phyloP scores from a whole-genome alignment of 148 eudicot genomes.

The Drosera capensis region DNA sequence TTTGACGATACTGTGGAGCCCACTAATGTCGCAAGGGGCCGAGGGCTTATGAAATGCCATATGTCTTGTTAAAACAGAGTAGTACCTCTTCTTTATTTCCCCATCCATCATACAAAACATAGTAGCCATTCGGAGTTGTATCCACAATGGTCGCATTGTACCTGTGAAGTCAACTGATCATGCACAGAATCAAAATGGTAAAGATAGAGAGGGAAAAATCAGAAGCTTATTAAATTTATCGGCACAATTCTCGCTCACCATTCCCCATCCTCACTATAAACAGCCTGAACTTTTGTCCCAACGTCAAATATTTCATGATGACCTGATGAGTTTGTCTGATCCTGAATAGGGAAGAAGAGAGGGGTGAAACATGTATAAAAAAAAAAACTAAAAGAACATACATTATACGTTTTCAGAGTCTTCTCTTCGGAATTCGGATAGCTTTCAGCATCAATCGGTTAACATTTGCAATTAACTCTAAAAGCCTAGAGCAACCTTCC shows the following conservation, averaged over 20 bases:
- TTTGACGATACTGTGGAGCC: neutral
- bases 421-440: too few relatives aligned
- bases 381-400: too few relatives aligned
- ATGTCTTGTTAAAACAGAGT: slow-evolving; percentile 1
- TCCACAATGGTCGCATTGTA: slow-evolving; percentile 75
- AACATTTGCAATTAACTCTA: too few relatives aligned
- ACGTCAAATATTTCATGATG: slow-evolving; percentile 48
- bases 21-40: neutral
- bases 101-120: slow-evolving; percentile 66
- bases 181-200: slow-evolving; percentile 16
- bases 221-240: slow-evolving; percentile 1
- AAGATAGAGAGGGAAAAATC: slow-evolving; percentile 7
- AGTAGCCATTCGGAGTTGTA: slow-evolving; percentile 60
- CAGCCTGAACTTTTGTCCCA: slow-evolving; percentile 86
- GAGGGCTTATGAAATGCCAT: too few relatives aligned
- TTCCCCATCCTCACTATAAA: slow-evolving; percentile 97
- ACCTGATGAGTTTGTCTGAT: slow-evolving; percentile 19
- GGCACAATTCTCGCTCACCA: slow-evolving; percentile 33
- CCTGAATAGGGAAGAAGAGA: slow-evolving; percentile 23
- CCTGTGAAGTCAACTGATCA: slow-evolving; percentile 72
- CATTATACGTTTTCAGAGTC: too few relatives aligned
- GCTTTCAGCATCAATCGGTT: too few relatives aligned
- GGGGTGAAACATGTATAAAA: too few relatives aligned
- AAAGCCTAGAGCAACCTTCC: too few relatives aligned
- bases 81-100: slow-evolving; percentile 93